Base-by-base conservation (phyloP, 2,329 filamentous ascomycete genomes). In the Fusarium albosuccineum region DNA sequence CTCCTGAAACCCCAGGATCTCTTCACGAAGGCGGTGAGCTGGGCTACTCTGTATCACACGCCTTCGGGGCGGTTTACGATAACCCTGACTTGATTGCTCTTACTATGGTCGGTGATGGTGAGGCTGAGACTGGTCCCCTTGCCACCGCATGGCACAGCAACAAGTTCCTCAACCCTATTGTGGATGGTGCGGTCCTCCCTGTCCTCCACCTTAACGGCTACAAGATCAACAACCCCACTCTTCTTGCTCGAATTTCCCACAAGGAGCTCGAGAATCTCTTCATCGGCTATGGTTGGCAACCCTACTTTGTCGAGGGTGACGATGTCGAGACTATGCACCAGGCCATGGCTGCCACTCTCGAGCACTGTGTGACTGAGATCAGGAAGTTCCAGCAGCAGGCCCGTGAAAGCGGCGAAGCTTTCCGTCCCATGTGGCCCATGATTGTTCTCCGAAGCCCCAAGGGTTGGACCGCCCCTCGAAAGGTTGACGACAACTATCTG, bases 101-200 rank as follows among this genome's bases (percentile, higher is more conserved):
- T 62, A 92, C 91, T 33, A 91, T 94, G 83, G 91, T 94, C 9
- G 92, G 92, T 55, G 92, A 94, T 70, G 92, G 92, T 58, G 92
- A 94, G 78, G 86, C 91, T n/a, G 92, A 94, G 81, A 94, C 92
- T 1, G 92, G 92, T 1, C 92, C 92, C 16, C 81, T 94, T 45
- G 92, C 92, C 27, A 92, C 92, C 1, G 89, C 89, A 57, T 94
- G 92, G 92, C 92, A 94, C 79, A 91, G 89, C 78, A 94, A 86
- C 74, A 94, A 94, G 77, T 94, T 93, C 79, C 84, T 94, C 67
- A 93, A 94, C 74, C 92, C 92, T 5, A 90, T 92, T 70, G 90
- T 86, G 0, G 91, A 94, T 72, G 92, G 92, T 30, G 92, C 91
- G 37, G 92, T 94, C 8, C 83, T 94, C 2, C 92, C 92, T 0